These are phyloP conservation scores for Glaciozyma antarctica DNA, from an alignment of 768 basidiomycete genomes.

Conservation along the genomic window DNA sequence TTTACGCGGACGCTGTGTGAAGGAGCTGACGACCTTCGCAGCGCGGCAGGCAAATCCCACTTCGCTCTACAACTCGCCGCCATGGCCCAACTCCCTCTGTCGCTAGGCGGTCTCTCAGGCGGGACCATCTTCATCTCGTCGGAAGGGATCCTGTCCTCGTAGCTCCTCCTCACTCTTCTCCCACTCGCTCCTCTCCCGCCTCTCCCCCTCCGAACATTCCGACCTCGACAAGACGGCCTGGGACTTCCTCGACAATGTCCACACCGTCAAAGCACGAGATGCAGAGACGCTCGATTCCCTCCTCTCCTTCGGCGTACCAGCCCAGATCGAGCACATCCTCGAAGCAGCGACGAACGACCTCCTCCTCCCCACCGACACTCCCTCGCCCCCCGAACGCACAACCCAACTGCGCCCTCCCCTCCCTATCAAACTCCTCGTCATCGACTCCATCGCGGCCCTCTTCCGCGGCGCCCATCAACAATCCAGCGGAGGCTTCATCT, in stretches of 20 bases:
- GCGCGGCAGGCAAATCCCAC: conserved; percentile 91
- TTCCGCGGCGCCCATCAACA: conserved; percentile 60
- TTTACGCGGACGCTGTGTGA: not conserved
- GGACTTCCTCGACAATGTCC: conserved; percentile 41
- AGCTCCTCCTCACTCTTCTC: conserved; percentile 46
- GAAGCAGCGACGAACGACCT: conserved; percentile 42
- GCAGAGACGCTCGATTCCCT: conserved; percentile 41
- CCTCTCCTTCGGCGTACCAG: conserved; percentile 40
- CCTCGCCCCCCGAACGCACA: not conserved
- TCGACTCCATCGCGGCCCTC: conserved; percentile 81
- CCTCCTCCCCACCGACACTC: not conserved
- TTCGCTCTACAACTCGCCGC: conserved; percentile 75
- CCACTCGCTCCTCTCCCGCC: conserved; percentile 34
- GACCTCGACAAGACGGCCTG: conserved; percentile 10
- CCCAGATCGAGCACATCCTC: conserved; percentile 34
- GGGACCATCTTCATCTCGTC: conserved; percentile 71
- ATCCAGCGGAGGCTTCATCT: conserved; percentile 54
- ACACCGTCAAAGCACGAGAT: conserved; percentile 49
- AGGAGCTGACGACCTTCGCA: conserved; percentile 37
- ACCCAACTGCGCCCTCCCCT: conserved; percentile 40
- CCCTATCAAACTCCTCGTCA: conserved; percentile 67
- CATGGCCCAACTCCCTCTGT: conserved; percentile 58
- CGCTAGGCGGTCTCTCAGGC: conserved; percentile 53
- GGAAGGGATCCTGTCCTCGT: conserved; percentile 58
- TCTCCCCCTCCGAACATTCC: not conserved